Conservation (phyloP, 495 filamentous ascomycete genomes). For the Glarea lozoyensis region DNA sequence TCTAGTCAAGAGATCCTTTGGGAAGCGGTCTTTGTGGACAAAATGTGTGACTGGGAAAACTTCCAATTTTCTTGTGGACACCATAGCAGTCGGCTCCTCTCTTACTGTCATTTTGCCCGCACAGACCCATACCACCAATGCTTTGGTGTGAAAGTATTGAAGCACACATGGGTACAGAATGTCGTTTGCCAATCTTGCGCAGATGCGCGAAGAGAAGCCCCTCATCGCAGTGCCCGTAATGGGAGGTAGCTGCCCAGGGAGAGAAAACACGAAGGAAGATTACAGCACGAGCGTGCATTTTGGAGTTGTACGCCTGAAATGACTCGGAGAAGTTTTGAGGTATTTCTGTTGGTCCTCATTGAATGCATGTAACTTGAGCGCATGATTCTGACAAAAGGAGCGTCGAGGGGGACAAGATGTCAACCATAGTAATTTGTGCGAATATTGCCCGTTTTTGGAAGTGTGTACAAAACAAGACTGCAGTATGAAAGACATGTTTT, state of each 20-base stretch:
- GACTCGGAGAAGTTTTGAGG: no score
- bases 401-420: no score
- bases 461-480: no score
- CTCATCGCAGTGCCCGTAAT: no score
- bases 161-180: conserved; percentile 41
- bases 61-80: conserved; percentile 54
- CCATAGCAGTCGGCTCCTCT: conserved; percentile 41
- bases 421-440: no score
- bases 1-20: no score
- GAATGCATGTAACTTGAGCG: no score
- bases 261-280: neutral
- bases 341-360: no score
- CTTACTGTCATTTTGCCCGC: conserved; percentile 61
- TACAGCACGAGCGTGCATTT: neutral
- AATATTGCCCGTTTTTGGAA: no score
- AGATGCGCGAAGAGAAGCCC: conserved; percentile 23
- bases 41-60: conserved; percentile 61
- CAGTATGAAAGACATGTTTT: no score
- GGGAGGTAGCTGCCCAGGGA: neutral
- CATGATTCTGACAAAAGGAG: no score
- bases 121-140: conserved; percentile 58
- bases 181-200: conserved; percentile 30
- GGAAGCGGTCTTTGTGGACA: no score
- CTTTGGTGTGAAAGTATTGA: conserved; percentile 49
- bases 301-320: neutral